Percentiles rank a stretch among this genome's conserved stretches.
Evolutionary conservation across 495 filamentous ascomycete species (phyloP).

Genomic region (Xylaria flabelliformis): DNA sequence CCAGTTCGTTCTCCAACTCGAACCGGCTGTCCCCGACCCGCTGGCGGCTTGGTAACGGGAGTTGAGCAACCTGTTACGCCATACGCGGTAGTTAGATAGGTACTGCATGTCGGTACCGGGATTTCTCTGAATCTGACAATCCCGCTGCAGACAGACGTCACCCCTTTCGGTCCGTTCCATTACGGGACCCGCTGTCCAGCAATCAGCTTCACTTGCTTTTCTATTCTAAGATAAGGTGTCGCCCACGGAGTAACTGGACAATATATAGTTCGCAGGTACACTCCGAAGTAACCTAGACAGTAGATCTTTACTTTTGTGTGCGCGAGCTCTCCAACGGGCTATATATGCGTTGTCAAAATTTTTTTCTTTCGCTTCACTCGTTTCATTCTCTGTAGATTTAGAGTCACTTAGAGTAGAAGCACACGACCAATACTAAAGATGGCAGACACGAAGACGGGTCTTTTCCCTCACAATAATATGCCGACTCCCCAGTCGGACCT

Average conservation of each 20-base stretch:
- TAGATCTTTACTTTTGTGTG: not conserved
- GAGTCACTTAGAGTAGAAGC: not conserved
- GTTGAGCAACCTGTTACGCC: not conserved
- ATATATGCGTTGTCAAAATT: not conserved
- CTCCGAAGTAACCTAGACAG: not conserved
- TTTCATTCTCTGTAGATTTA: not conserved
- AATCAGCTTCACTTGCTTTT: not conserved
- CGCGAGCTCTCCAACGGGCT: not conserved
- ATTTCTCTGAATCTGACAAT: conserved; percentile 12
- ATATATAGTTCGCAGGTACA: not conserved
- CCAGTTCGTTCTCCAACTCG: conserved; percentile 9
- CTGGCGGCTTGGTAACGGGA: not conserved
- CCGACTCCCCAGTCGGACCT: conserved; percentile 63
- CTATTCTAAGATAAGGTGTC: not conserved
- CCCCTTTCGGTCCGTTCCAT: conserved; percentile 20
- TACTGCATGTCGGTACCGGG: conserved; percentile 13
- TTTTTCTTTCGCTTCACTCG: not conserved
- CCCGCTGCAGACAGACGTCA: conserved; percentile 37
- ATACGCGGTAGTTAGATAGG: conserved; percentile 2
- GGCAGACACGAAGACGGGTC: conserved; percentile 57
- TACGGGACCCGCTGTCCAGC: not conserved
- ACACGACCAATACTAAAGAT: conserved; percentile 36
- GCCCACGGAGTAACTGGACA: not conserved
- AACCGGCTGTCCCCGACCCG: not conserved
- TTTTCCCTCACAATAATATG: conserved; percentile 67